phyloP scores from a whole-genome alignment of 129 eudicot species.

The carrot (Daucus carota) region DH1_v3.0 NC_030385.2:7399501-7400000 shows the following conservation, averaged over 20 bases:
- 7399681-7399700: background rate
- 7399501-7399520: conserved; percentile 73
- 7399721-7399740: background rate
- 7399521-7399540: conserved; percentile 52
- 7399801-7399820: background rate
- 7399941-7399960: conserved; percentile 94
- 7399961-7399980: conserved; percentile 36
- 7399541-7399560: conserved; percentile 93
- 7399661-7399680: background rate
- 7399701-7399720: background rate
- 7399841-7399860: background rate
- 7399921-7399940: conserved; percentile 76
- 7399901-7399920: conserved; percentile 83
- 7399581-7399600: conserved; percentile 13
- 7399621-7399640: background rate
- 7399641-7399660: background rate
- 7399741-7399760: background rate
- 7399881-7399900: conserved; percentile 97
- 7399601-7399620: background rate
- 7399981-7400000: conserved; percentile 57
- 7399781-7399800: background rate
- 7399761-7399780: background rate
- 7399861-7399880: conserved; percentile 72
- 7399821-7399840: background rate
- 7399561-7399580: conserved; percentile 98